A percentile compares a stretch with the other conserved stretches of the same genome.
phyloP scores from a whole-genome alignment of 225 moss, liverwort and hornwort species.

The Pseudoscleropodium purum region DNA sequence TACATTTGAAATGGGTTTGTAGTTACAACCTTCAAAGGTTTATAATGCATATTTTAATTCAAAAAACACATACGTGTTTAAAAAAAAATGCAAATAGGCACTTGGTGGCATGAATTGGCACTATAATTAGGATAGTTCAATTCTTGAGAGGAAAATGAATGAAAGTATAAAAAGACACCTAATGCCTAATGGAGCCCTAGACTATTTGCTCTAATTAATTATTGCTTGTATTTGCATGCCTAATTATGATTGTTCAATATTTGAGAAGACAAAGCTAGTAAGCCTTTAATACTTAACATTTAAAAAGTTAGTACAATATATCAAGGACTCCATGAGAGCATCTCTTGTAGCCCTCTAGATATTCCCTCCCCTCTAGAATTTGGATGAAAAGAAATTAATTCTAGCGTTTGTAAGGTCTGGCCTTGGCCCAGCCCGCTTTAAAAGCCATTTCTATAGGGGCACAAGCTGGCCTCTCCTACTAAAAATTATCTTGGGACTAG shows the following conservation, averaged over 20 bases:
- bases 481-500: too few relatives aligned
- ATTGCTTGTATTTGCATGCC: not conserved
- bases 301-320: rapidly evolving
- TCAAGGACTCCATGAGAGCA: not conserved
- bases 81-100: not conserved
- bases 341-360: too few relatives aligned
- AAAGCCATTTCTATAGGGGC: too few relatives aligned
- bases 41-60: too few relatives aligned
- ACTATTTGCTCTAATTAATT: too few relatives aligned
- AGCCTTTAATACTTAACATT: not conserved
- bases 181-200: too few relatives aligned
- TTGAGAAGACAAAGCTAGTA: not conserved
- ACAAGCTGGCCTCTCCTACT: too few relatives aligned
- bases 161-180: not conserved
- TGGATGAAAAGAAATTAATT: too few relatives aligned
- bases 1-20: not conserved
- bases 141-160: not conserved
- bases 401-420: too few relatives aligned
- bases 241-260: too few relatives aligned
- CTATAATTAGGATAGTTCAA: not conserved
- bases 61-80: not conserved
- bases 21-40: not conserved
- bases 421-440: too few relatives aligned
- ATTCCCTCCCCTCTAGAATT: too few relatives aligned
- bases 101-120: rapidly evolving